phyloP scores from a whole-genome alignment of 2,329 filamentous ascomycete species.

The Ophiobolus disseminans region DNA sequence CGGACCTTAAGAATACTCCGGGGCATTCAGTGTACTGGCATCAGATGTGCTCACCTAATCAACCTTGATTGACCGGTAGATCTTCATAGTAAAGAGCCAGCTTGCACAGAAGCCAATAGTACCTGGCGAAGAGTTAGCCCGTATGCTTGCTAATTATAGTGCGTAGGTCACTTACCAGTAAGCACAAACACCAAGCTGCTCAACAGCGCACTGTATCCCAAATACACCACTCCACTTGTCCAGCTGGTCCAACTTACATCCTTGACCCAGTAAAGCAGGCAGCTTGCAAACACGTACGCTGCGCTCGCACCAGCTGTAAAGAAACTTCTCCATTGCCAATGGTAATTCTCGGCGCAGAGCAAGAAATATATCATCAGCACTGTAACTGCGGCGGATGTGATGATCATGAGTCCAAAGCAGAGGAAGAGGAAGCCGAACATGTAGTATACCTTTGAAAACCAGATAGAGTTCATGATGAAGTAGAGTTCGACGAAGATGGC shows the following conservation, averaged over 20 bases:
- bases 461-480: conserved; percentile 99
- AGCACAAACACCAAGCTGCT: conserved; percentile 92
- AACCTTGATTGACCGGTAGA: conserved; percentile 98
- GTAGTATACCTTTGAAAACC: conserved; percentile 99
- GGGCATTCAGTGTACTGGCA: too few species aligned
- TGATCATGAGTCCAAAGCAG: conserved; percentile 96
- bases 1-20: neutral
- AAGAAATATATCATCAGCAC: conserved; percentile 96
- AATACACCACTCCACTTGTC: conserved; percentile 86
- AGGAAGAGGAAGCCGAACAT: conserved; percentile 99
- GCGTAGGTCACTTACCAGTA: conserved; percentile 71
- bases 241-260: conserved; percentile 85
- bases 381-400: conserved; percentile 90
- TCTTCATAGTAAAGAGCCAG: conserved; percentile 92
- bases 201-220: conserved; percentile 89
- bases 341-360: conserved; percentile 94
- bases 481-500: conserved; percentile 98
- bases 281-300: conserved; percentile 89
- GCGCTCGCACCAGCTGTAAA: conserved; percentile 89
- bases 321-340: conserved; percentile 98
- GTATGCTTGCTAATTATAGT: neutral
- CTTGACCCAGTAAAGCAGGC: conserved; percentile 87
- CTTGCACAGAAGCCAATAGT: conserved; percentile 95
- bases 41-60: conserved; percentile 70
- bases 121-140: conserved; percentile 60